These are phyloP conservation scores for Diplosphaera chodatii DNA, from an alignment of 139 green algal species.

Conservation along the genomic window DNA sequence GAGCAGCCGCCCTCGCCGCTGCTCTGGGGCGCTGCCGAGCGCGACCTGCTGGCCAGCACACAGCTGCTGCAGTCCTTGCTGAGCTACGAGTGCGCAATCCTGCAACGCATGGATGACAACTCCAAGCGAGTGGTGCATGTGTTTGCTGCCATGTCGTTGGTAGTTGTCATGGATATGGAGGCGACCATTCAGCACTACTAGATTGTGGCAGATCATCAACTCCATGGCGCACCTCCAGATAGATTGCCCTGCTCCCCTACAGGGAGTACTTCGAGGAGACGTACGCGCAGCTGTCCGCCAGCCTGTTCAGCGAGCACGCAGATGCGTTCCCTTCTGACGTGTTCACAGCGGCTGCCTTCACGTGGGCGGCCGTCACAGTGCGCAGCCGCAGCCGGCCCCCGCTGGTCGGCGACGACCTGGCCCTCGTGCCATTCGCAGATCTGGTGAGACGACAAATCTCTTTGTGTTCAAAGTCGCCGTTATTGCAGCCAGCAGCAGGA, in stretches of 20 bases:
- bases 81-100: constrained; percentile 48
- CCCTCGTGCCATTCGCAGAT: constrained; percentile 77
- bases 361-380: constrained; percentile 76
- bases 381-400: constrained; percentile 58
- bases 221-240: background rate
- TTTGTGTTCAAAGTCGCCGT: no score
- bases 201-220: background rate
- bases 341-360: constrained; percentile 60
- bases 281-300: constrained; percentile 44
- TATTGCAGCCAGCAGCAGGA: no score
- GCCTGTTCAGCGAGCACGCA: constrained; percentile 29
- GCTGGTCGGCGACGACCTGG: constrained; percentile 54
- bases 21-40: constrained; percentile 58
- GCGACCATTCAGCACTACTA: background rate
- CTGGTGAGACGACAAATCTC: constrained; percentile 31
- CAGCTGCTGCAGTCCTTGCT: constrained; percentile 51
- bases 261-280: constrained; percentile 60
- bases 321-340: constrained; percentile 36
- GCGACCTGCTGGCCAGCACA: constrained; percentile 48
- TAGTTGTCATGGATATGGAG: background rate
- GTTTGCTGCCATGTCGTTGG: no score
- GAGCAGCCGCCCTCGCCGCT: constrained; percentile 37
- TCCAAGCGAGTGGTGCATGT: no score
- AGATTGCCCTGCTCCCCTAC: constrained; percentile 5
- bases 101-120: no score